Evolutionary conservation across 2,329 filamentous ascomycete genomes (phyloP), one percentile per base, ranked within the genome.

Genomic region (Fusarium coffeatum): DNA sequence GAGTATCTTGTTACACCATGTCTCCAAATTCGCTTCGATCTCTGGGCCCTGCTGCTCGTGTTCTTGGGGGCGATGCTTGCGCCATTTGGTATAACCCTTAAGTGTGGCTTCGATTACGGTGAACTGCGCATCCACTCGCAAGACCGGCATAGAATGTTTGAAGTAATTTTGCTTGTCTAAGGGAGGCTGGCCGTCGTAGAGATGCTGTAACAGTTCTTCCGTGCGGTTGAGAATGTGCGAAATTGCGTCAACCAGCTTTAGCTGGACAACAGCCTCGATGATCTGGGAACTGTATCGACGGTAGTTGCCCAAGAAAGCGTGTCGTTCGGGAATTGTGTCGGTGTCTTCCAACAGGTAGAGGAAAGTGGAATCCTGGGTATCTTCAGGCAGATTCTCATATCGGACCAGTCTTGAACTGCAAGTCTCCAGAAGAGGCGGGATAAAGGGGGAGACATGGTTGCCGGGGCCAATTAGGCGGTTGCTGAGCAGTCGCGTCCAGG

Each of bases 231-330:
- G 86, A 54, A 98, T 94, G 79, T 98, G 93, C 42, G 90, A 88
- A 69, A 98, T 90, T 1, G 95, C 95, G 66, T 98, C 94, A 53
- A 92, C 88, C 5, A 94, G 89, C 72, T 93, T 92, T 72, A 92
- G 87, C 70, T 92, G 88, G 23, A 97, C 93, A 68, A 98, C 93
- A 18, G 87, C 87, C 80, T 98, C 95, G 58, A 99, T 93, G 27
- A 98, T 88, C 64, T 93, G 91, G 5, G 90, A 90, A 78, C 94
- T 96, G 76, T 97, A 98, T 63, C 96, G 88, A 41, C 96, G 88
- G 79, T 99, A 99, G 76, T 99, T 98, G 6, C 95, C 94, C 13
- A 98, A 86, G 78, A 99, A 99, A 2, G 94, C 93, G 80, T 99
- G 96, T 25, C 94, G 88, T 78, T 99, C 96, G 0, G 96, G 96